phyloP scores from a whole-genome alignment of 441 rosid genomes.

The Metrosideros polymorpha region DNA sequence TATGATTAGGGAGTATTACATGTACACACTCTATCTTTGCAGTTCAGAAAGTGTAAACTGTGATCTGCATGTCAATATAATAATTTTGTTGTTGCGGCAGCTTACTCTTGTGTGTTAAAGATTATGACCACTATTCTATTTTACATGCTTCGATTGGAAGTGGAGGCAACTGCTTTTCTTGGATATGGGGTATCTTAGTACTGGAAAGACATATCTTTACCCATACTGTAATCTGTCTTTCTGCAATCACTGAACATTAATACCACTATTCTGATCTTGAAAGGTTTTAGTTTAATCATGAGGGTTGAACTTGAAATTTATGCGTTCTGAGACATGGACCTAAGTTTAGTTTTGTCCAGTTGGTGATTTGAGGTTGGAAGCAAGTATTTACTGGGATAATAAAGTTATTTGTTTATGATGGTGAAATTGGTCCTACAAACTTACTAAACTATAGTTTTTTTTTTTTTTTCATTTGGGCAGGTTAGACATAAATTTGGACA shows the following conservation, averaged over 20 bases:
- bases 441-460: background rate
- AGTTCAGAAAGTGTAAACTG: background rate
- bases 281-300: background rate
- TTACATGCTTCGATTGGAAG: background rate
- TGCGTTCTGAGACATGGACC: background rate
- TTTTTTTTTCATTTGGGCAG: slow-evolving; percentile 28
- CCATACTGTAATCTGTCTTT: background rate
- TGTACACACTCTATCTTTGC: background rate
- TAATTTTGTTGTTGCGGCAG: background rate
- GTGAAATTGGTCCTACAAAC: background rate
- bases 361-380: background rate
- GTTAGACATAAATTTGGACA: slow-evolving; percentile 66
- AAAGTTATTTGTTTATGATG: background rate
- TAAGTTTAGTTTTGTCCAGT: background rate
- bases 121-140: background rate
- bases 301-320: background rate
- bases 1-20: background rate
- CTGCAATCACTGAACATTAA: background rate
- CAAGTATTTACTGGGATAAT: background rate
- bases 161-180: background rate
- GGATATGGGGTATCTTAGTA: background rate
- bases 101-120: background rate
- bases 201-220: background rate
- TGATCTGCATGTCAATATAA: background rate
- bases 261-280: background rate